Conservation (phyloP, 441 rosid species). For the Gossypium laxum region DNA sequence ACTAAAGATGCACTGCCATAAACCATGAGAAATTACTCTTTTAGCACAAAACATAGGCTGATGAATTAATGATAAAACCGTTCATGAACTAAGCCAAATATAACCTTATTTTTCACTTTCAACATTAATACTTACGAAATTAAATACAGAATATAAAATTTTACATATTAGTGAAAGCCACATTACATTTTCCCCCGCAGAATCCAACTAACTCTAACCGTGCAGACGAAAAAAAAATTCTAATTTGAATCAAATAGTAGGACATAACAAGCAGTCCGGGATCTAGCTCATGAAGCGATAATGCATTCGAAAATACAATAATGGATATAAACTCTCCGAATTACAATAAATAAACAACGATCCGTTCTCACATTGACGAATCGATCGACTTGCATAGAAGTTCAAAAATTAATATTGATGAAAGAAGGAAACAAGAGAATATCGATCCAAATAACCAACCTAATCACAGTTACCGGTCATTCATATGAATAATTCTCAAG, state of each 20-base stretch:
- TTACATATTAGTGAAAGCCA: not conserved
- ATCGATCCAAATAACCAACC: constrained; percentile 1
- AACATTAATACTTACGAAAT: not conserved
- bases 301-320: not conserved
- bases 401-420: not conserved
- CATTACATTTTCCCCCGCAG: not conserved
- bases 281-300: constrained; percentile 17
- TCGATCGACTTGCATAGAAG: constrained; percentile 17
- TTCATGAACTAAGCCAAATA: not conserved
- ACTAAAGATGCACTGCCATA: not conserved
- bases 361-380: constrained; percentile 13
- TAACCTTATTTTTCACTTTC: not conserved
- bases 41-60: not conserved
- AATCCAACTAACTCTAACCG: not conserved
- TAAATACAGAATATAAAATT: not conserved
- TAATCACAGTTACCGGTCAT: constrained; percentile 13
- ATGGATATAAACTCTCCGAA: not conserved
- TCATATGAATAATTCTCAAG: not conserved
- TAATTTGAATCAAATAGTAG: constrained; percentile 6
- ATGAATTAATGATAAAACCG: not conserved
- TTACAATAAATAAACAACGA: not conserved
- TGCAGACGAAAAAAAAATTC: not conserved
- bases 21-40: not conserved
- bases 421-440: not conserved
- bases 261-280: constrained; percentile 4